These are phyloP conservation scores for Teratosphaeriaceae sp. DNA, from an alignment of 2,329 filamentous ascomycete species.

Conservation along the genomic window DNA sequence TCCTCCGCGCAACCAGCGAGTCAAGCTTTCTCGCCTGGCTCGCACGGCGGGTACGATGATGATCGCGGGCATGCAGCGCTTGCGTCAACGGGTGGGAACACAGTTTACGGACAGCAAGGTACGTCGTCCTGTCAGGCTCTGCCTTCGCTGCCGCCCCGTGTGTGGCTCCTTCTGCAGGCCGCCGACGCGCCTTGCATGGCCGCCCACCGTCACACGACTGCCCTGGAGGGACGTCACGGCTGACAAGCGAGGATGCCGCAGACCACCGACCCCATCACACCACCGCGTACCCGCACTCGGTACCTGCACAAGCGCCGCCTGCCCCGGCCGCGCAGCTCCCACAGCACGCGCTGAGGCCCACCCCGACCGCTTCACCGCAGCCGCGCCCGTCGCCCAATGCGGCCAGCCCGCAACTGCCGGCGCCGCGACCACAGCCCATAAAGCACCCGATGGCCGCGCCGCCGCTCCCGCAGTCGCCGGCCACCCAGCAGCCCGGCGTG, in stretches of 20 bases:
- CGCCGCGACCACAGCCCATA: constrained; percentile 18
- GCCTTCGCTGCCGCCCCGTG: not conserved
- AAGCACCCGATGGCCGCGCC: constrained; percentile 34
- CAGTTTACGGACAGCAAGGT: not conserved
- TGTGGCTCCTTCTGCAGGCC: not conserved
- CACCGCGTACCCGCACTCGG: constrained; percentile 31
- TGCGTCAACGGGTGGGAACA: constrained; percentile 3
- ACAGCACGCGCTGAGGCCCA: constrained; percentile 4
- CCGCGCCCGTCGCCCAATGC: constrained; percentile 19
- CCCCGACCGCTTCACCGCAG: constrained; percentile 25
- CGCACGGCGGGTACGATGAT: not conserved
- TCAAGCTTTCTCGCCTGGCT: constrained; percentile 5
- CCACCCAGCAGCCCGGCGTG: constrained; percentile 23
- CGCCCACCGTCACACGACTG: constrained; percentile 1
- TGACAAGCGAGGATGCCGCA: constrained; percentile 10
- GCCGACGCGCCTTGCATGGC: constrained; percentile 2
- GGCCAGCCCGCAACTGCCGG: constrained; percentile 14
- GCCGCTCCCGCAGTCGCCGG: constrained; percentile 26
- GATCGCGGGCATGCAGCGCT: constrained; percentile 5
- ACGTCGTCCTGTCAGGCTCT: not conserved
- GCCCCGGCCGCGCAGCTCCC: constrained; percentile 5
- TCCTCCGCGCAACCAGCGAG: not conserved
- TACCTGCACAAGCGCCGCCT: constrained; percentile 22
- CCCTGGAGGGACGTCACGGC: constrained; percentile 1
- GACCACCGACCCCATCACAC: constrained; percentile 27